Conservation (phyloP, 2,329 filamentous ascomycete species). For the Calonectria hawksworthii region DNA sequence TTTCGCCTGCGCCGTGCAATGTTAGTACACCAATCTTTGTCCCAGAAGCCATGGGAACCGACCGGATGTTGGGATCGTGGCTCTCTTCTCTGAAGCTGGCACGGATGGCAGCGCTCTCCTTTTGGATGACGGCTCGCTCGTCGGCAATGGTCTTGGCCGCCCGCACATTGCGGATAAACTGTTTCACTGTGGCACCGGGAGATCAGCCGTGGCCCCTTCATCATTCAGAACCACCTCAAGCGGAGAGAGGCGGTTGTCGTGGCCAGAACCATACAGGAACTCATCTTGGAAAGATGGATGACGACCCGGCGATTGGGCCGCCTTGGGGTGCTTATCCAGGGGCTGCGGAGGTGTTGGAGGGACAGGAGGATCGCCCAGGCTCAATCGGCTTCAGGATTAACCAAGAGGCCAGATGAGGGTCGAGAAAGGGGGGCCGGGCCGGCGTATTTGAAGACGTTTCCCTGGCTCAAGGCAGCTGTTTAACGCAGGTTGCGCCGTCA, state of each 20-base stretch:
- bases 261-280: conserved; percentile 51
- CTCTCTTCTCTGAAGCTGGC: conserved; percentile 98
- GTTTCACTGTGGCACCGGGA: conserved; percentile 79
- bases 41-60: conserved; percentile 49
- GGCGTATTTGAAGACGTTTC: conserved; percentile 27
- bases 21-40: conserved; percentile 26
- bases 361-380: conserved; percentile 28
- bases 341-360: conserved; percentile 30
- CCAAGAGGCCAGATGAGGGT: conserved; percentile 27
- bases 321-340: conserved; percentile 47
- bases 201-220: conserved; percentile 30
- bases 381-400: conserved; percentile 40
- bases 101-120: conserved; percentile 97
- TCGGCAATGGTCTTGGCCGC: conserved; percentile 99
- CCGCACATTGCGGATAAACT: conserved; percentile 99
- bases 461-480: conserved; percentile 45
- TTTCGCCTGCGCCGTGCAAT: conserved; percentile 77
- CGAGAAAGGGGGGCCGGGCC: background rate
- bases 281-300: conserved; percentile 52
- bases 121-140: conserved; percentile 97
- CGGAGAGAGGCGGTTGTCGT: conserved; percentile 24
- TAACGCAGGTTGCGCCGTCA: conserved; percentile 43
- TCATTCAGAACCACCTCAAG: background rate
- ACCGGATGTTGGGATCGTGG: conserved; percentile 92
- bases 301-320: conserved; percentile 50